These are phyloP conservation scores for Cryptosporidium muris DNA, from an alignment of 169 alveolate genomes.

Conservation along the genomic window DNA sequence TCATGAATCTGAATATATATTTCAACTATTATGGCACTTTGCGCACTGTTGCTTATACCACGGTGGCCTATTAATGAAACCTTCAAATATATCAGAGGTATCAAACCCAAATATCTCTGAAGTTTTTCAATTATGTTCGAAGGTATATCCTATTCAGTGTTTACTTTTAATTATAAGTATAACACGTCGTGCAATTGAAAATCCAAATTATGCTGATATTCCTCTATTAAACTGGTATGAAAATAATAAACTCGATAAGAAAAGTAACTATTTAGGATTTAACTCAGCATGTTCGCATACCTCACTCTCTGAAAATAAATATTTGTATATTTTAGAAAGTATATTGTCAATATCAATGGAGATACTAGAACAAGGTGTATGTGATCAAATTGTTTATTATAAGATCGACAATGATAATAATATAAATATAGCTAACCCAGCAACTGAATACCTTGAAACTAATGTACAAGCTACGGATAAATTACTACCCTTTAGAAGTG, in stretches of 20 bases:
- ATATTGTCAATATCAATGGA: slow-evolving; percentile 51
- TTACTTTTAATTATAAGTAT: slow-evolving; percentile 23
- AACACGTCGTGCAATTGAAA: slow-evolving; percentile 37
- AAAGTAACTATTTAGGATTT: slow-evolving; percentile 12
- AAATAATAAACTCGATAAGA: slow-evolving; percentile 6
- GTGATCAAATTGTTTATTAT: slow-evolving; percentile 32
- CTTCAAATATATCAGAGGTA: no score
- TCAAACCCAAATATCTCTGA: background rate
- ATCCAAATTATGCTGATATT: slow-evolving; percentile 31
- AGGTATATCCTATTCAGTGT: slow-evolving; percentile 47
- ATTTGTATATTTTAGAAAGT: slow-evolving; percentile 41
- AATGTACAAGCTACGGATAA: no score
- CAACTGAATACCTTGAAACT: no score
- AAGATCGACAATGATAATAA: background rate
- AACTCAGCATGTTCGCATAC: slow-evolving; percentile 44
- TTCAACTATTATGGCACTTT: slow-evolving; percentile 57
- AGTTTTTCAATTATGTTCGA: background rate
- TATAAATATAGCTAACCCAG: background rate
- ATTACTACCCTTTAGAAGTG: no score
- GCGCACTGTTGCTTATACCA: slow-evolving; percentile 62
- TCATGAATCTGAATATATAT: slow-evolving; percentile 59
- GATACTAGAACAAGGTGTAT: slow-evolving; percentile 50
- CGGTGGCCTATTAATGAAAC: slow-evolving; percentile 8
- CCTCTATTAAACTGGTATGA: slow-evolving; percentile 28
- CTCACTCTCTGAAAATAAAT: background rate